These are phyloP conservation scores for Waltergamsia citrina DNA, from an alignment of 2,329 filamentous ascomycete species.

Conservation along the genomic window DNA sequence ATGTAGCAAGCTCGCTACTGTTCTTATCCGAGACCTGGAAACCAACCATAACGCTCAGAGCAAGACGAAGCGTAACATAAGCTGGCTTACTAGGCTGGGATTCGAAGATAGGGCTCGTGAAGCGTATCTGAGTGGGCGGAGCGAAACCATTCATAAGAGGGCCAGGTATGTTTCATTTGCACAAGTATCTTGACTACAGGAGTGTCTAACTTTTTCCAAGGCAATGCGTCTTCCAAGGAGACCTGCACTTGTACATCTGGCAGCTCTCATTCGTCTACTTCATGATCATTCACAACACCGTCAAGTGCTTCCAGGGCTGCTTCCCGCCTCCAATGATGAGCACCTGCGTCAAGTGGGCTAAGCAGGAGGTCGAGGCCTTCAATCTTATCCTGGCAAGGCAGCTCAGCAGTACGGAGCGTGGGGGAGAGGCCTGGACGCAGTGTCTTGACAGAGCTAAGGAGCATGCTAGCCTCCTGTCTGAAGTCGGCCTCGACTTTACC, in stretches of 20 bases:
- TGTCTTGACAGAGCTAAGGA: conserved; percentile 76
- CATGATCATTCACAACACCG: conserved; percentile 85
- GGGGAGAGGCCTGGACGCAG: conserved; percentile 67
- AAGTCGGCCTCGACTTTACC: conserved; percentile 84
- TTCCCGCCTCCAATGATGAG: conserved; percentile 85
- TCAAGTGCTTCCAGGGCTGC: conserved; percentile 77
- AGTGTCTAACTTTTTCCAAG: conserved; percentile 28
- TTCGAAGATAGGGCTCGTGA: conserved; percentile 86
- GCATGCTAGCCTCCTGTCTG: conserved; percentile 69
- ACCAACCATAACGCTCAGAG: conserved; percentile 68
- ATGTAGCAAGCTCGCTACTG: conserved; percentile 63
- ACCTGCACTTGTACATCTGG: conserved; percentile 88
- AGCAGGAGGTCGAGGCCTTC: conserved; percentile 85
- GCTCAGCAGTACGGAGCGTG: conserved; percentile 73
- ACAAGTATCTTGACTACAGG: background rate
- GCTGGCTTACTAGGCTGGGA: conserved; percentile 76
- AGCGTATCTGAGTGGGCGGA: conserved; percentile 73
- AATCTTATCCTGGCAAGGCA: conserved; percentile 76
- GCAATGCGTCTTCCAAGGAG: conserved; percentile 91
- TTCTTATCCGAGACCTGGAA: conserved; percentile 69
- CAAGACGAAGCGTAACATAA: conserved; percentile 72
- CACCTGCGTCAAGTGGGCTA: conserved; percentile 97
- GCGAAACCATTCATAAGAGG: conserved; percentile 68
- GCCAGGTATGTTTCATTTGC: conserved; percentile 51
- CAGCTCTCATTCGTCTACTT: conserved; percentile 95